phyloP scores from a whole-genome alignment of 192 early-diverging fungal genomes.

The Coemansia sp. region DNA sequence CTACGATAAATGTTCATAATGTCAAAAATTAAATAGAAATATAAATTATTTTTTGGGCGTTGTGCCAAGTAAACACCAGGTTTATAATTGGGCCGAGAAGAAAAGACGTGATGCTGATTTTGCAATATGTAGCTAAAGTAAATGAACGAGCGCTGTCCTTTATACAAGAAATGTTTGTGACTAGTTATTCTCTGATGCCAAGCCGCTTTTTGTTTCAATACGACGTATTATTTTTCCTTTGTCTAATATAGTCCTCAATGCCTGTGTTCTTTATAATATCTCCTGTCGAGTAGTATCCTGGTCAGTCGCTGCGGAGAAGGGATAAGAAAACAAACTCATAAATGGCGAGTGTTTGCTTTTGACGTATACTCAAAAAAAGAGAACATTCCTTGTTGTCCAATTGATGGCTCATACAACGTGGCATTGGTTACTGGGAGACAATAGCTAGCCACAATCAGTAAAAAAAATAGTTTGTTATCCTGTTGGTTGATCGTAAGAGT shows the following conservation, averaged over 20 bases:
- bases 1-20: neutral
- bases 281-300: neutral
- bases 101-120: neutral
- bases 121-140: neutral
- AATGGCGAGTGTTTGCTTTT: neutral
- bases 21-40: too few species aligned
- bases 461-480: neutral
- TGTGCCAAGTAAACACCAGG: slow-evolving; percentile 7
- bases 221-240: neutral
- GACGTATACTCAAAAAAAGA: neutral
- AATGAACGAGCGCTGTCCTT: neutral
- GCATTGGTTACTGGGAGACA: neutral
- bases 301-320: neutral
- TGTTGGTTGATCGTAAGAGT: too few species aligned
- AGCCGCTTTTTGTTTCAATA: neutral
- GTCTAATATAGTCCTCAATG: neutral
- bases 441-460: neutral
- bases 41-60: neutral
- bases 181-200: neutral
- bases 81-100: neutral
- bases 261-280: too few species aligned
- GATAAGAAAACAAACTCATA: too few species aligned
- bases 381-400: neutral
- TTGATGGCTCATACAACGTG: slow-evolving; percentile 1
- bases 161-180: neutral